Base-by-base conservation (phyloP, 805 yeast species). In the Ogataea pignaliae region DNA sequence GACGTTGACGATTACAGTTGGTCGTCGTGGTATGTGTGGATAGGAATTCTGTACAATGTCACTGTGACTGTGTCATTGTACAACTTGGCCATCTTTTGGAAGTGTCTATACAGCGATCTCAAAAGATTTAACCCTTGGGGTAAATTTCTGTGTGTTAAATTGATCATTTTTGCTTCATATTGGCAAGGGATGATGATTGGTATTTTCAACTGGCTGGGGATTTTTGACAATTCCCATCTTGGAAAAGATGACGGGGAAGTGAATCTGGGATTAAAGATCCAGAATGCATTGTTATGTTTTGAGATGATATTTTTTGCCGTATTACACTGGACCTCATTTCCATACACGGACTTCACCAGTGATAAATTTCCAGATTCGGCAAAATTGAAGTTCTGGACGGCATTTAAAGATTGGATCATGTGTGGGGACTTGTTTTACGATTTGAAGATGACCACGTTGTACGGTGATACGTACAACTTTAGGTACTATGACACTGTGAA, bases 151-250 rank as follows among this genome's bases (percentile, higher is more conserved):
- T 89, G 97, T 66, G 96, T 93, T 38, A 93, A 93, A 59, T 73
- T 89, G 50, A 88, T 93, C 43, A 90, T 93, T 39, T 93, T 93
- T 72, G 98, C 97, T 18, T 86, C 96, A n/a, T 93, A 89, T 61
- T 93, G 99, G 99, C 99, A 93, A 61, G 88, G 95, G 0, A 66
- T 85, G 9, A 51, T 81, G 1, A 66, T 86, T 37, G 78, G 80
- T 4, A 57, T 79, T 1, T 55, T 84, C 36, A 68, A 75, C 65
- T 68, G 73, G 57, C 52, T 73, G 55, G 75, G 81, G 42, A 40
- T 70, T 36, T 52, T 78, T 48, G 43, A 66, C 54, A 47, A 41
- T 46, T 34, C 53, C 55, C 44, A 57, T 8, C 69, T 66, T 39
- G 64, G 68, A 10, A 43, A 56, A 7, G 71, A 69, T 39, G 63